Evolutionary conservation across 2,329 filamentous ascomycete species (phyloP).

Genomic region (Epichloe baconii): DNA sequence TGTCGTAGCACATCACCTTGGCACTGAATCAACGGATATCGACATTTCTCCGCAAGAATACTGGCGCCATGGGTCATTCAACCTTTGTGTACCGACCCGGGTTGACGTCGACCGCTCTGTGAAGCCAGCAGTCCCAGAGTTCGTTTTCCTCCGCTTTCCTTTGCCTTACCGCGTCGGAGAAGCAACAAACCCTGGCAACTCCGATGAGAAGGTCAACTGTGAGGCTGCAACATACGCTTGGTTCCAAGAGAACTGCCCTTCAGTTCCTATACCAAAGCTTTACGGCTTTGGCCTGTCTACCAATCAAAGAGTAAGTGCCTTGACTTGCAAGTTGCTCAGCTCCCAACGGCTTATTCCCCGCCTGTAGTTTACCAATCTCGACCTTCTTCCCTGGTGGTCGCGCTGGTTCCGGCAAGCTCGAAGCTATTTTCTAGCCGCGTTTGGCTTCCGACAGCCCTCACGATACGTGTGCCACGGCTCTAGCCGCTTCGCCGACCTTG

Average conservation of each 20-base stretch:
- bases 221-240: constrained; percentile 12
- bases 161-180: constrained; percentile 23
- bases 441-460: constrained; percentile 8
- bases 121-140: neutral
- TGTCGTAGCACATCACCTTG: neutral
- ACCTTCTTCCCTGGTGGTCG: neutral
- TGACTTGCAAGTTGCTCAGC: neutral
- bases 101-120: neutral
- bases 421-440: neutral
- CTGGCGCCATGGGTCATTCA: neutral
- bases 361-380: neutral
- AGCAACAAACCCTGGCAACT: constrained; percentile 20
- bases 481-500: constrained; percentile 5
- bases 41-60: neutral
- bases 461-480: constrained; percentile 6
- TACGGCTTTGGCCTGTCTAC: constrained; percentile 13
- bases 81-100: neutral
- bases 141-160: neutral
- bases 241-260: constrained; percentile 10
- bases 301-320: constrained; percentile 7
- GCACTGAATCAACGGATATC: neutral
- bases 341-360: neutral
- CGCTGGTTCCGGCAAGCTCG: neutral
- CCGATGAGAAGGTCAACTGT: constrained; percentile 25
- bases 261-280: constrained; percentile 13